Base-by-base conservation (phyloP, 2,329 filamentous ascomycete species). In the Ceratocystis diversiconidia region DNA sequence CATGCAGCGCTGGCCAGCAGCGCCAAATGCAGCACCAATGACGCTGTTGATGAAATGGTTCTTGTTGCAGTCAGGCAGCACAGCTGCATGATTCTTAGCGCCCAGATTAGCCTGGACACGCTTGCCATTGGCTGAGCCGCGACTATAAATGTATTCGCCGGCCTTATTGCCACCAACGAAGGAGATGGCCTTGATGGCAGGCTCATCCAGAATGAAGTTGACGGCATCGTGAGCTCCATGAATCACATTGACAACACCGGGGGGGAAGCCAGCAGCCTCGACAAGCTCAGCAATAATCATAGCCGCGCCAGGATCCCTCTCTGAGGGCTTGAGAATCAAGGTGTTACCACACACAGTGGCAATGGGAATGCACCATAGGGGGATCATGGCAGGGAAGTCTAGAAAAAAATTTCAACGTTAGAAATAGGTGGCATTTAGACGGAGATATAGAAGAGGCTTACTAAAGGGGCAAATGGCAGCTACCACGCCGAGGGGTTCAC, bases 361-460 rank as follows among this genome's bases (percentile, higher is more conserved):
- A 71, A 94, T 88, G 48, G 89, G 90, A 68, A 95, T 91, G 68
- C 84, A 90, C 89, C 89, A 95, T n/a, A 95, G 81, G 2, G 89
- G 90, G 74, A 95, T 94, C 89, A 95, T 95, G 71, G 89, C 89
- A 55, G 89, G 89, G 77, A 94, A 94, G 79, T 94, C 86, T 89
- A 68, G n/a, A 50, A 15, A 15, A 1, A 41, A 41, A 41, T 12
- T 41, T 41, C 36, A 12, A 2, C 36, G 36, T 41, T 41, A 41
- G 36, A 41, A 41, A 41, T 41, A 41, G 10, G 12, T 5, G 36
- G 36, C 10, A 41, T 15, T 41, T 12, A 25, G 50, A 43, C 17
- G 25, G 17, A 1, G 1, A 36, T 3, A n/a, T n/a, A 32, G 2
- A 59, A 59, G n/a, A 22, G 61, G 77, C 85, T 75, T 74, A 90